These are phyloP conservation scores for Populus davidiana DNA, from an alignment of 345 rosid genomes.

Conservation along the genomic window DNA sequence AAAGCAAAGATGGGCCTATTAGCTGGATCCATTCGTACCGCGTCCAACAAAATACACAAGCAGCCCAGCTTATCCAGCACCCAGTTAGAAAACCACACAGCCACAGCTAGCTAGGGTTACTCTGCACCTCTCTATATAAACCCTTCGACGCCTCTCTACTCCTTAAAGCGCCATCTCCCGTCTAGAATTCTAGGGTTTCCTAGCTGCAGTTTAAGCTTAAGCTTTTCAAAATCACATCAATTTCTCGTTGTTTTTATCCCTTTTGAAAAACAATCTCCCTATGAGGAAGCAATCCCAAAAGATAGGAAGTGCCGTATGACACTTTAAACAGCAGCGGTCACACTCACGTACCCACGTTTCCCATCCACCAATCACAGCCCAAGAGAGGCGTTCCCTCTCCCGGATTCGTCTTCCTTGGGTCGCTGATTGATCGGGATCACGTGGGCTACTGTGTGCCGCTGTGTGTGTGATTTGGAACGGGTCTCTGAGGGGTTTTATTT, in stretches of 20 bases:
- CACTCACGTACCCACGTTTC: conserved; percentile 7
- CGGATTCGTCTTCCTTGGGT: conserved; percentile 12
- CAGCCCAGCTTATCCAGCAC: neutral
- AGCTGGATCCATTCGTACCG: neutral
- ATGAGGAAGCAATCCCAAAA: conserved; percentile 51
- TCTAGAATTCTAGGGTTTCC: neutral
- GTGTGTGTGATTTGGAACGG: conserved; percentile 61
- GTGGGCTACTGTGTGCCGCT: conserved; percentile 19
- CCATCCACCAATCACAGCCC: conserved; percentile 19
- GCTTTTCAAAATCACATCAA: neutral
- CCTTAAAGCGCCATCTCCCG: neutral
- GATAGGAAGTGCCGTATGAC: conserved; percentile 80
- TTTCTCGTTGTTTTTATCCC: neutral
- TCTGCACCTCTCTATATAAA: neutral
- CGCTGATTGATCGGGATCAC: conserved; percentile 13
- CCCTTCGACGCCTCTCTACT: neutral
- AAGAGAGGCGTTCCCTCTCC: conserved; percentile 15
- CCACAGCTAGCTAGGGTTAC: neutral
- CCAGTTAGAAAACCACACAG: neutral
- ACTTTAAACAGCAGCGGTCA: conserved; percentile 34
- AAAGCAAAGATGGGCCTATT: neutral
- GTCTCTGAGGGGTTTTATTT: conserved; percentile 46
- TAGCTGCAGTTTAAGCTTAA: accelerated
- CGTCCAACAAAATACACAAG: neutral
- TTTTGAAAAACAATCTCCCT: conserved; percentile 6